A percentile compares a stretch with the other conserved stretches of the same genome.
Evolutionary conservation across 768 basidiomycete species (phyloP).

Genomic region (Grammothele lineata): DNA sequence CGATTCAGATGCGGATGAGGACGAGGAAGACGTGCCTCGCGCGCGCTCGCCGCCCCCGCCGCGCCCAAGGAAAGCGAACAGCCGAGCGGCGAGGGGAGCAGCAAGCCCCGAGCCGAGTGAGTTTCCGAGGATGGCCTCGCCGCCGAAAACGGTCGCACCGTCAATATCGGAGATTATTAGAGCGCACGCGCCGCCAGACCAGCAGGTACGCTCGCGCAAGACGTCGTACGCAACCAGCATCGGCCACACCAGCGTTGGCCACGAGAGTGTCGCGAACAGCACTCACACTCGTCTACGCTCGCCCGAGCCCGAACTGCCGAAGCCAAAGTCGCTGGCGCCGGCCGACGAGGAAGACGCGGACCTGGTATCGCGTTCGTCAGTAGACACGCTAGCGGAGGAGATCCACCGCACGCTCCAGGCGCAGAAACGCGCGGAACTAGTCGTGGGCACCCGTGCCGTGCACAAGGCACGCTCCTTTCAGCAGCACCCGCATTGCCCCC

Average conservation of each 20-base stretch:
- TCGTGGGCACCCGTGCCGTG: conserved; percentile 23
- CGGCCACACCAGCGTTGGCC: conserved; percentile 39
- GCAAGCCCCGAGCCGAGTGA: conserved; percentile 9
- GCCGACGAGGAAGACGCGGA: conserved; percentile 58
- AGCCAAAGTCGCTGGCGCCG: conserved; percentile 46
- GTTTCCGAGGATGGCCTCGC: conserved; percentile 13
- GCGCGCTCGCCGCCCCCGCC: conserved; percentile 7
- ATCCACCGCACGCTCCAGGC: conserved; percentile 64
- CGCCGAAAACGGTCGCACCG: conserved; percentile 52
- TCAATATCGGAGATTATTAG: conserved; percentile 89
- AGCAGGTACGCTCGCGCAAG: conserved; percentile 43
- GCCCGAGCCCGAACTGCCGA: conserved; percentile 25
- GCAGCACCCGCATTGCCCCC: too few species aligned
- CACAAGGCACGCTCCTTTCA: conserved; percentile 25
- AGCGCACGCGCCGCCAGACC: conserved; percentile 57
- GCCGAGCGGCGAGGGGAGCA: not conserved
- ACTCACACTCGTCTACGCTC: not conserved
- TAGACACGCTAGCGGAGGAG: conserved; percentile 86
- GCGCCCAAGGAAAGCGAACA: conserved; percentile 1
- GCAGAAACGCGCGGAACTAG: conserved; percentile 40
- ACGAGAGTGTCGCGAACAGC: conserved; percentile 25
- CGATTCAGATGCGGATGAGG: conserved; percentile 56
- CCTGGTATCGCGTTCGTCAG: conserved; percentile 72
- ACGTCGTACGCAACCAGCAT: conserved; percentile 47
- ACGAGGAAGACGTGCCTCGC: conserved; percentile 24